Percentiles rank a stretch among this genome's conserved stretches.
These are phyloP conservation scores for Neurospora sp. DNA, from an alignment of 495 filamentous ascomycete genomes.

Conservation along the genomic window DNA sequence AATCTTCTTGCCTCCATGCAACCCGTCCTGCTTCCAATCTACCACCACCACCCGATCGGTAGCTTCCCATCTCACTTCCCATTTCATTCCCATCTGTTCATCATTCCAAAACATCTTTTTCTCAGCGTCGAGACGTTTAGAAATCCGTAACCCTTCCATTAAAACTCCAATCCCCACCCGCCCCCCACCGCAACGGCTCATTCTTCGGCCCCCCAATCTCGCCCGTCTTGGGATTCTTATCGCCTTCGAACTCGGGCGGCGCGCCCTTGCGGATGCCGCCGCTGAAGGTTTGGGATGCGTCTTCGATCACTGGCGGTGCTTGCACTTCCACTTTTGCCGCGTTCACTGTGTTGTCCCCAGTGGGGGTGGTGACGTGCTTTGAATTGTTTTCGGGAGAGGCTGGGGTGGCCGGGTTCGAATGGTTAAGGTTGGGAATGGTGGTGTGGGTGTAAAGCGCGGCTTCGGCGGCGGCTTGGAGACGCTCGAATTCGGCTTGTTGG, in stretches of 20 bases:
- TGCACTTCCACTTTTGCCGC: not conserved
- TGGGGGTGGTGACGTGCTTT: not conserved
- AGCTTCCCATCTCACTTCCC: too few species aligned
- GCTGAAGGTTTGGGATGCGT: slow-evolving; percentile 18
- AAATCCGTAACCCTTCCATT: slow-evolving; percentile 96
- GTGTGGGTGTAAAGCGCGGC: slow-evolving; percentile 19
- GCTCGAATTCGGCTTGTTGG: slow-evolving; percentile 89
- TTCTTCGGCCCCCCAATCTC: slow-evolving; percentile 97
- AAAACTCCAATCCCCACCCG: slow-evolving; percentile 80
- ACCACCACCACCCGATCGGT: too few species aligned
- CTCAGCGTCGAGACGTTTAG: too few species aligned
- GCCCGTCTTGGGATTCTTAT: slow-evolving; percentile 89
- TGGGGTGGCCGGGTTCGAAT: not conserved
- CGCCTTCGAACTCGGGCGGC: slow-evolving; percentile 87
- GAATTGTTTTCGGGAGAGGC: not conserved
- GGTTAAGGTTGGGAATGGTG: slow-evolving; percentile 4
- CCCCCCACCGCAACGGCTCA: slow-evolving; percentile 84
- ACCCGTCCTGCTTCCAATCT: too few species aligned
- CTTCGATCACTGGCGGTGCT: slow-evolving; percentile 1
- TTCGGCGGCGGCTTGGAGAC: slow-evolving; percentile 54
- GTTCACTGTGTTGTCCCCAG: not conserved
- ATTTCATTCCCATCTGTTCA: too few species aligned
- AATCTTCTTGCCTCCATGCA: too few species aligned
- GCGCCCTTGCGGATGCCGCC: slow-evolving; percentile 46
- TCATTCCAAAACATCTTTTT: too few species aligned